Base-by-base conservation (phyloP, 352 stramenopile species). In the Pythium grandisporangium region DNA sequence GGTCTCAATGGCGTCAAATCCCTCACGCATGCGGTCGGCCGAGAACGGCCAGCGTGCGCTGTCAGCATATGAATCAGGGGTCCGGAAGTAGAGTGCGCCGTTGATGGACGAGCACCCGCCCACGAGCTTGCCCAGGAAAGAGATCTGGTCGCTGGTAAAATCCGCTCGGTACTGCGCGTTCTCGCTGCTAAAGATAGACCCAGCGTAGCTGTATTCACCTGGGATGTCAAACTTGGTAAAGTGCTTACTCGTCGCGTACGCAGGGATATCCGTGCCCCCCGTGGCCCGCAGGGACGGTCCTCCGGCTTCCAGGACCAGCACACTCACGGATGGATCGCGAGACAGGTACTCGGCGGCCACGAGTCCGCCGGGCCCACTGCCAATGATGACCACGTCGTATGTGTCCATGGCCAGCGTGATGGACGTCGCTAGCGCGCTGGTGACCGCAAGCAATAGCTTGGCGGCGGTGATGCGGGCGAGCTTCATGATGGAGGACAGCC, bases 31-130 rank as follows among this genome's bases (percentile, higher is more conserved):
- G 26, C 84, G 66, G 8, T 48, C 37, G 5, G 78, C 39, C 21
- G 70, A 56, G 37, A 81, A 71, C 0, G 71, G 71, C 71, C 71
- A 84, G 24, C 55, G 50, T 11, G 53, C 54, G 21, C 59, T 57
- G 26, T 47, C 56, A 5, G 70, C 57, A 56, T 70, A 84, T 6
- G 55, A 47, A 36, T 84, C 61, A 1, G 71, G 56, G 1, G 68
- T 64, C 21, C 77, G 70, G 41, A 93, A 78, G 61, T 90, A 92
- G 5, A 95, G 65, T 51, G 84, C 80, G 26, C 58, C 78, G 48
- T 96, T 94, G 53, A 93, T 81, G 12, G 69, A 81, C 17, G 69
- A 88, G 34, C 67, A 90, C 14, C 82, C 84, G 37, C 83, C 84
- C 0, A 95, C 56, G 21, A 81, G 61, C 54, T 92, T 90, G 26